Conservation (phyloP, 495 filamentous ascomycete genomes). For the Jackrogersella multiformis region DNA sequence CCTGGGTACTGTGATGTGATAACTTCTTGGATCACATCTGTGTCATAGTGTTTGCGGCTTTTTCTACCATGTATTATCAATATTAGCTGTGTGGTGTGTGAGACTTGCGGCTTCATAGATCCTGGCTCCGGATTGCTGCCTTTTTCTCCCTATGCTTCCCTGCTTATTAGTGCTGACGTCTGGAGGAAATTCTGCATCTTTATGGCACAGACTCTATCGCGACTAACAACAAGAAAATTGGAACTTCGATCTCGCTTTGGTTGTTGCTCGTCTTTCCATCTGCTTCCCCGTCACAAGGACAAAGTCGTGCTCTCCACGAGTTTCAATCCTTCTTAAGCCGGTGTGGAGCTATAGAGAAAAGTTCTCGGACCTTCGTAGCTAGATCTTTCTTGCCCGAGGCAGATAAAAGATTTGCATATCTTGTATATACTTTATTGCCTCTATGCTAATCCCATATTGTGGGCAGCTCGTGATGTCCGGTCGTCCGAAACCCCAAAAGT, state of each 20-base stretch:
- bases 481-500: neutral
- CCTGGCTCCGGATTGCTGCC: neutral
- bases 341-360: neutral
- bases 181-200: neutral
- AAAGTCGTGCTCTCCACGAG: neutral
- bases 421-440: neutral
- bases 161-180: slow-evolving; percentile 1
- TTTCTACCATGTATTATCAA: neutral
- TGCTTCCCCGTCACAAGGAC: neutral
- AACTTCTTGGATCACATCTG: neutral
- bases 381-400: neutral
- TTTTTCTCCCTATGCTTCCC: neutral
- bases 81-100: neutral
- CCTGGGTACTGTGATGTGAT: neutral
- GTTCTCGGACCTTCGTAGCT: neutral
- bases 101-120: neutral
- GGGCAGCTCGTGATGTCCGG: neutral
- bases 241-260: neutral
- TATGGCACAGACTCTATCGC: slow-evolving; percentile 2
- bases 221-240: neutral
- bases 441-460: neutral
- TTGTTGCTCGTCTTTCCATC: neutral
- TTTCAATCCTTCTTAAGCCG: neutral
- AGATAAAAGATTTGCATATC: neutral
- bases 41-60: neutral